These are phyloP conservation scores for Podaxis carcinomalis DNA, from an alignment of 768 basidiomycete species.

Conservation along the genomic window DNA sequence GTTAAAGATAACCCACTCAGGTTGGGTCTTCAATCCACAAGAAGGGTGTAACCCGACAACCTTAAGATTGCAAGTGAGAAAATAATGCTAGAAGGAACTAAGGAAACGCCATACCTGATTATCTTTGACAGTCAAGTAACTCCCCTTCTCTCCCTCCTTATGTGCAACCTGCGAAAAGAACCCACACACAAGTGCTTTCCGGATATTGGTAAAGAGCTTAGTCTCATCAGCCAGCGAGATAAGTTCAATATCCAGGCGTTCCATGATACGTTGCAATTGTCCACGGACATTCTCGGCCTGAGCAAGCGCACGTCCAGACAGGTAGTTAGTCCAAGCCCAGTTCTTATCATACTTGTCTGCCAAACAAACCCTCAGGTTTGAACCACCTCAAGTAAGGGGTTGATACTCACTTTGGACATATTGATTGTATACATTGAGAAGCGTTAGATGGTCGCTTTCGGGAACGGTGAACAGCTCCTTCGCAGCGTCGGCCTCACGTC, in stretches of 20 bases:
- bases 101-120: constrained; percentile 59
- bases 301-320: constrained; percentile 75
- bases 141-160: constrained; percentile 86
- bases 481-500: constrained; percentile 89
- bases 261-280: constrained; percentile 89
- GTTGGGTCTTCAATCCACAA: constrained; percentile 77
- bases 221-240: constrained; percentile 64
- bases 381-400: not conserved
- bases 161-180: constrained; percentile 99
- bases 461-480: constrained; percentile 87
- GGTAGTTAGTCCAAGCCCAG: constrained; percentile 91
- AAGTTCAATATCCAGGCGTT: constrained; percentile 78
- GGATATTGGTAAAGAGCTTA: constrained; percentile 70
- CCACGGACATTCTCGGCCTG: constrained; percentile 93
- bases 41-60: constrained; percentile 76
- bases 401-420: constrained; percentile 69
- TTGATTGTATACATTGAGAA: constrained; percentile 94
- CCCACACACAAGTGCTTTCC: constrained; percentile 82
- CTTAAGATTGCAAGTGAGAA: constrained; percentile 21
- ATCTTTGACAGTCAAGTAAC: constrained; percentile 91
- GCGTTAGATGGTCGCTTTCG: constrained; percentile 92
- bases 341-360: constrained; percentile 72
- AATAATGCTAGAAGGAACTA: not conserved
- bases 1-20: constrained; percentile 88
- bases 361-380: not conserved